Base-by-base conservation (phyloP, 345 rosid genomes). In the Cardiospermum halicacabum region DNA sequence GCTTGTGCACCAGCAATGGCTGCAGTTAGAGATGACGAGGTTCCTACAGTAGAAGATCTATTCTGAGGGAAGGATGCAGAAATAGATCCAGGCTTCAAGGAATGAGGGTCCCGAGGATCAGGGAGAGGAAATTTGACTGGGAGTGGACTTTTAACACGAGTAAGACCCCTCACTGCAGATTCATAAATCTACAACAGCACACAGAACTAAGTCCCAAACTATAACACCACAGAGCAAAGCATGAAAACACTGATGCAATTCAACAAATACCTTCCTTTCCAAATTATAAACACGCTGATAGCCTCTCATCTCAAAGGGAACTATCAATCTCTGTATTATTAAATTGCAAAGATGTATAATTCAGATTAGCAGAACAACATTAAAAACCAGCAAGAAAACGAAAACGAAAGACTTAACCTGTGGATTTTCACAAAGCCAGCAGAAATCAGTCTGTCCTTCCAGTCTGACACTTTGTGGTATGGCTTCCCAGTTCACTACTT, bases 271-370 rank as follows among this genome's bases (percentile, higher is more conserved):
- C 97, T 85, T 94, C 70, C 73, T 94, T 80, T 91, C 97, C 84
- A 94, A 72, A 85, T 94, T 94, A 79, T 85, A 94, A 65, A 91
- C 89, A 26, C 94, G 68, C 58, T 94, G 96, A 76, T 53, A 82
- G 12, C 96, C 99, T 34, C 97, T 81, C 99, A 94, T 91, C 86
- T 94, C 99, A 66, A 91, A 94, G 26, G 97, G 99, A 67, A 94
- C 62, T 55, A 91, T 49, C 70, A 94, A 68, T 78, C 77, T 91
- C 97, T 94, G 74, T 36, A 72, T n/a, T 4, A 34, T 51, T 19
- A 27, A 1, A 21, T 32, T 39, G 28, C 26, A 28, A 39, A 68
- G 36, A 45, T 65, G 45, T 10, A 9, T 21, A 34, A 34, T 3
- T 53, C 55, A 61, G 9, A 7, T 22, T 18, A 12, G 11, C 45